Evolutionary conservation across 1,139 yeast genomes (phyloP), one percentile per base, ranked within the genome.

Genomic region (Nakaseomyces nivariensis): DNA sequence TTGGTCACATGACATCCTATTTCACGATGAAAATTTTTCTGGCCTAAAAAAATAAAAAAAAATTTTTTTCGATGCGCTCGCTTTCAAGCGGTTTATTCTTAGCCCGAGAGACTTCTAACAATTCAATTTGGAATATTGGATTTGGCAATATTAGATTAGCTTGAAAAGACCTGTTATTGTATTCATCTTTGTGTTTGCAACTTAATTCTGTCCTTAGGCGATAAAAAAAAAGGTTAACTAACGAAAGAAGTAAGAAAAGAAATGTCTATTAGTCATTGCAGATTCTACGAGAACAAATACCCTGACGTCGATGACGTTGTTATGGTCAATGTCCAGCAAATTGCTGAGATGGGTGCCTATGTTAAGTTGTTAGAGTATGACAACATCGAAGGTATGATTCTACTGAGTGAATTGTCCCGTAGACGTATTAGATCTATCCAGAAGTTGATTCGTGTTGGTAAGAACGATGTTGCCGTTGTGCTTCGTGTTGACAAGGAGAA

Each of bases 301-400:
- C 99, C 99, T 55, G 99, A 92, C 71, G 95, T 94, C 65, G 98
- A 92, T 62, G 98, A 94, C 69, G 95, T 92, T 60, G 97, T 92
- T 57, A 90, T 92, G 92, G 98, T 92, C 67, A 92, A 92, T 71
- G 98, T 92, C 64, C 96, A 88, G 75, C 96, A 89, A 69, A 89
- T 89, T 62, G 97, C 96, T 60, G 97, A 89, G 70, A 89, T 89
- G 97, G 97, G 96, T 52, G 96, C 96, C 17, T 89, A 89, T 67
- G 99, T 92, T 58, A 90, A 89, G 70, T 78, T 92, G 58, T 78
- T 92, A 58, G 99, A 92, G 72, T 92, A 94, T 68, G 97, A 92
- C 73, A 94, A 90, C 69, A 90, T 92, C 64, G 98, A 92, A 73
- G 99, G 98, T 64, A 92, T 92, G 99, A 96, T 92, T 54, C 77